Conservation (phyloP, 257 asterid genomes). For the Solanum pennellii region DNA sequence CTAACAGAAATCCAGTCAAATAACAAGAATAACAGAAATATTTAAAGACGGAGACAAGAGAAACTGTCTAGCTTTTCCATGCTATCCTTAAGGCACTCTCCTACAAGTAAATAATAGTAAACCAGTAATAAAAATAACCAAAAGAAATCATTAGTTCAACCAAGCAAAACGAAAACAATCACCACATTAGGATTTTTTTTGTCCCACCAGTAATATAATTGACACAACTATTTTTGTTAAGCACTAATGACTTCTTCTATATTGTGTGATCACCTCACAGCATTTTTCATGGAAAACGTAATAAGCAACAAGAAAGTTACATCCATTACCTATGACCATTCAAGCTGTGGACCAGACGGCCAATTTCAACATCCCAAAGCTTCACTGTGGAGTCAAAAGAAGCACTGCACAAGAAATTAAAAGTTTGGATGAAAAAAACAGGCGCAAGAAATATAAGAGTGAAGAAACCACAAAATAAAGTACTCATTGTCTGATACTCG, state of each 20-base stretch:
- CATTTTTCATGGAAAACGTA: not conserved
- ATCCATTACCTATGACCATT: slow-evolving; percentile 68
- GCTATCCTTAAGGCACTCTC: not conserved
- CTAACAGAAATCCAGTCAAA: not conserved
- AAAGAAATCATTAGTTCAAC: not conserved
- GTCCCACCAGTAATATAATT: not conserved
- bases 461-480: not conserved
- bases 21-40: not conserved
- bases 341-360: slow-evolving; percentile 67
- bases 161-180: not conserved
- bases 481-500: not conserved
- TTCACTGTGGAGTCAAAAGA: slow-evolving; percentile 95
- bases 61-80: not conserved
- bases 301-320: not conserved
- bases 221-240: not conserved
- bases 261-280: not conserved
- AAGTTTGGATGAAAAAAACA: not conserved
- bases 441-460: not conserved
- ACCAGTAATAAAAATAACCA: not conserved
- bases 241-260: not conserved
- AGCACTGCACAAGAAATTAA: slow-evolving; percentile 40
- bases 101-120: not conserved
- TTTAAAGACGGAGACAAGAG: not conserved
- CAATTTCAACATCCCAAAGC: slow-evolving; percentile 77
- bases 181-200: not conserved